These are phyloP conservation scores for Penicillium herquei DNA, from an alignment of 495 filamentous ascomycete genomes.

Conservation along the genomic window DNA sequence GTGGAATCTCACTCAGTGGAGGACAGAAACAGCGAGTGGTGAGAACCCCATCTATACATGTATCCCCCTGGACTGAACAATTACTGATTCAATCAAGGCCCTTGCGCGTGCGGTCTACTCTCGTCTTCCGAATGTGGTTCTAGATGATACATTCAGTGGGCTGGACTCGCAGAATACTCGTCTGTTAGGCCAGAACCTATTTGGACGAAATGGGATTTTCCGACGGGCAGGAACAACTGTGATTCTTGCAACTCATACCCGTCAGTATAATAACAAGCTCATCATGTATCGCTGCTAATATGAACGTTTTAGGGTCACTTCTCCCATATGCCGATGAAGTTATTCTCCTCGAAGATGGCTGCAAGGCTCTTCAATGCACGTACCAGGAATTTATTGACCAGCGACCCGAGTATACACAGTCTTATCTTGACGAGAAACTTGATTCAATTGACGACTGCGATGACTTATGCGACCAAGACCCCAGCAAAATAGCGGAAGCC, in stretches of 20 bases:
- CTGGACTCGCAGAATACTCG: not conserved
- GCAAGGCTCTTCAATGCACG: not conserved
- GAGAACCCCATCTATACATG: not conserved
- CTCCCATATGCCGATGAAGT: not conserved
- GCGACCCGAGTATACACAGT: not conserved
- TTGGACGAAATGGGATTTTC: not conserved
- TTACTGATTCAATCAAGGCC: not conserved
- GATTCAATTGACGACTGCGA: not conserved
- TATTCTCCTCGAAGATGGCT: not conserved
- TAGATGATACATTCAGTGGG: conserved; percentile 38
- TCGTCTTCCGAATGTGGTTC: conserved; percentile 19
- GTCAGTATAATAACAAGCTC: not conserved
- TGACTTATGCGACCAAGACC: not conserved
- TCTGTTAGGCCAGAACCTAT: not conserved
- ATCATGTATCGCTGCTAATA: not conserved
- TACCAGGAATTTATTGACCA: not conserved
- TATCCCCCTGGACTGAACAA: not conserved
- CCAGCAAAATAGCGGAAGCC: not conserved
- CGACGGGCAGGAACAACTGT: not conserved
- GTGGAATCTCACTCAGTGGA: conserved; percentile 78
- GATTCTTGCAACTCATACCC: not conserved
- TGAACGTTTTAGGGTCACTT: not conserved
- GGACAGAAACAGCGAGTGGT: conserved; percentile 68
- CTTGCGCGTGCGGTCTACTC: conserved; percentile 28
- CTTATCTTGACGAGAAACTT: not conserved